Base-by-base conservation (phyloP, 345 rosid species). In the Cochlearia excelsa region DNA sequence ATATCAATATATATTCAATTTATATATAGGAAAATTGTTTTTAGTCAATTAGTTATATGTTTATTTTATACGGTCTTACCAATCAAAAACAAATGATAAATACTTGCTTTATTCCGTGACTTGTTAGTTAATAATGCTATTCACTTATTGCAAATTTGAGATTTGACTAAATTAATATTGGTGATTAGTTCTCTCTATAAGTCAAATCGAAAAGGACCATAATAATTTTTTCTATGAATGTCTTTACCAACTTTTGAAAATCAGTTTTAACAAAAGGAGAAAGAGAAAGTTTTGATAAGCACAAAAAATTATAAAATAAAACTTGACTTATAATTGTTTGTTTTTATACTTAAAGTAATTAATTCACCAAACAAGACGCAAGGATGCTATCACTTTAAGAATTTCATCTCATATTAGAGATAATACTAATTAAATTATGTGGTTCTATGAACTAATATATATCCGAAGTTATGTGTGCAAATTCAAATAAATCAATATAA, bases 211-310 rank as follows among this genome's bases (percentile, higher is more conserved):
- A 16, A 16, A 16, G 34, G 43, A 31, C 41, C 33, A 46, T 49
- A 30, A 49, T 43, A 31, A 26, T 47, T 48, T 16, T 66, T 57
- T 66, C 38, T 31, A 34, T 51, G 9, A 5, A 2, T 29, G 6
- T n/a, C 41, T 54, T 38, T 51, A 57, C 72, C 66, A 68, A 68
- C 54, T 37, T 68, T 52, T 68, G 65, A 29, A 55, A 57, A 66
- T 28, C 30, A 7, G 9, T 35, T 42, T 8, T 26, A 51, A 30
- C 27, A 5, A 34, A 16, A 49, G 3, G 6, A 26, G 4, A 28
- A 28, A 54, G 0, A 9, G 33, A 16, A 16, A 16, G 23, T 16
- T n/a, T 54, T 54, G 41, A 41, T 55, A 54, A 46, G 23, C 23
- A 7, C 28, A 51, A 41, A 38, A 57, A 9, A 3, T 57, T n/a